These are phyloP conservation scores for Hymenoscyphus infarciens DNA, from an alignment of 2,329 filamentous ascomycete species.

Conservation along the genomic window DNA sequence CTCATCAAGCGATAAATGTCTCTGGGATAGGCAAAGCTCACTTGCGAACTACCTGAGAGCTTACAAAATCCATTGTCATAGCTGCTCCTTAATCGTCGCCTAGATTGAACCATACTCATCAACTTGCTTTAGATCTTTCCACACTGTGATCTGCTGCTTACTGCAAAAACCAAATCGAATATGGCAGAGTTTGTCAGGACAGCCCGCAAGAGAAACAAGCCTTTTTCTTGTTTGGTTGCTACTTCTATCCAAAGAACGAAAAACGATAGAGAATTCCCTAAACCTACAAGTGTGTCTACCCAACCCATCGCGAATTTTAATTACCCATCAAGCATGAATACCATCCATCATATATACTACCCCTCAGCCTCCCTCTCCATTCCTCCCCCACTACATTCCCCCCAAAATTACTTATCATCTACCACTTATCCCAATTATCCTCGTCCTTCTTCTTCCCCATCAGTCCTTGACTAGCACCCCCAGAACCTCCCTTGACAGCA, in stretches of 20 bases:
- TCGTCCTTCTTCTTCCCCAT: conserved; percentile 43
- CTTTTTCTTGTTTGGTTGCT: not conserved
- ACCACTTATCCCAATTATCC: conserved; percentile 58
- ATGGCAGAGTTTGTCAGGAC: not conserved
- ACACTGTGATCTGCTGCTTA: no score
- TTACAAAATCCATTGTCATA: no score
- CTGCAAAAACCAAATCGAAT: no score
- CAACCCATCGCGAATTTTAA: not conserved
- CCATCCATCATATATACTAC: not conserved
- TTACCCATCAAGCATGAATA: not conserved
- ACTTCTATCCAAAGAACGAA: not conserved
- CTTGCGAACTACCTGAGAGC: no score
- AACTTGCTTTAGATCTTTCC: no score
- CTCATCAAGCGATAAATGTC: no score
- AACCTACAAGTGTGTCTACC: conserved; percentile 1
- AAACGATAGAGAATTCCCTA: not conserved
- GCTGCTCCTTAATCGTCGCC: no score
- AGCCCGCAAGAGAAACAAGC: not conserved
- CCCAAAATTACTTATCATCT: not conserved
- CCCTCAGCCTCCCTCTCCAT: not conserved
- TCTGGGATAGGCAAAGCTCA: no score
- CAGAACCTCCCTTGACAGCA: conserved; percentile 30
- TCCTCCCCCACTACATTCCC: not conserved
- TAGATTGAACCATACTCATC: no score
- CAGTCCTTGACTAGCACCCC: conserved; percentile 3